phyloP scores from a whole-genome alignment of 768 basidiomycete species.

The Mycena floridula region DNA sequence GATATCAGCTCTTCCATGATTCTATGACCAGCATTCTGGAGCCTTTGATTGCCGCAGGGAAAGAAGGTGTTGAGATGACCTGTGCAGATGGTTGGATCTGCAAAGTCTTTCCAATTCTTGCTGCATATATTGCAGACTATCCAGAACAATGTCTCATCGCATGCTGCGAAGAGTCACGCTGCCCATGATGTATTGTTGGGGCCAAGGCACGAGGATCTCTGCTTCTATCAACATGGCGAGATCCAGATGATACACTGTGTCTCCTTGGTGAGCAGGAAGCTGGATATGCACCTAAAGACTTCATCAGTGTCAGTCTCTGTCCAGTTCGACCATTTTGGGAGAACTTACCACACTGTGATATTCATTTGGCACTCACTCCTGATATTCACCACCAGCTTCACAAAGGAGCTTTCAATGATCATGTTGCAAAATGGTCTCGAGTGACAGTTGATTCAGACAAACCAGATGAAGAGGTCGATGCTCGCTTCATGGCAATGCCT shows the following conservation, averaged over 20 bases:
- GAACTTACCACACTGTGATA: conserved; percentile 29
- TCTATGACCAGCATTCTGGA: conserved; percentile 21
- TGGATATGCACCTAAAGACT: conserved; percentile 6
- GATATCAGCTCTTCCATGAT: conserved; percentile 26
- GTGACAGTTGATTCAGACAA: conserved; percentile 4
- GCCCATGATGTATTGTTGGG: conserved; percentile 21
- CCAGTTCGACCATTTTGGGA: conserved; percentile 32
- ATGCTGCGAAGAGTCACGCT: conserved; percentile 14
- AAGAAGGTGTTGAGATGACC: conserved; percentile 21
- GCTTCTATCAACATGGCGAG: conserved; percentile 2
- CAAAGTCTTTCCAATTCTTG: conserved; percentile 23
- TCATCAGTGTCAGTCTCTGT: conserved; percentile 11
- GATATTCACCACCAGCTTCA: conserved; percentile 41
- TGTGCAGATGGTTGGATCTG: conserved; percentile 25
- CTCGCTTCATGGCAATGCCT: conserved; percentile 19
- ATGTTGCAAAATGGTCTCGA: conserved; percentile 29
- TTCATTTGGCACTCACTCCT: conserved; percentile 30
- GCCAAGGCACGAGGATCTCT: conserved; percentile 14
- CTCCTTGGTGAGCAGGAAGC: conserved; percentile 1
- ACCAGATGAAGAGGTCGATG: conserved; percentile 14
- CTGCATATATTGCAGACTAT: conserved; percentile 28
- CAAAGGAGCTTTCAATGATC: conserved; percentile 42
- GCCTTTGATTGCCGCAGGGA: conserved; percentile 21
- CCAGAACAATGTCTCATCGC: conserved; percentile 31
- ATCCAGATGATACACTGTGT: conserved; percentile 5